Evolutionary conservation across 495 filamentous ascomycete species (phyloP).

Genomic region (Durotheca rogersii): DNA sequence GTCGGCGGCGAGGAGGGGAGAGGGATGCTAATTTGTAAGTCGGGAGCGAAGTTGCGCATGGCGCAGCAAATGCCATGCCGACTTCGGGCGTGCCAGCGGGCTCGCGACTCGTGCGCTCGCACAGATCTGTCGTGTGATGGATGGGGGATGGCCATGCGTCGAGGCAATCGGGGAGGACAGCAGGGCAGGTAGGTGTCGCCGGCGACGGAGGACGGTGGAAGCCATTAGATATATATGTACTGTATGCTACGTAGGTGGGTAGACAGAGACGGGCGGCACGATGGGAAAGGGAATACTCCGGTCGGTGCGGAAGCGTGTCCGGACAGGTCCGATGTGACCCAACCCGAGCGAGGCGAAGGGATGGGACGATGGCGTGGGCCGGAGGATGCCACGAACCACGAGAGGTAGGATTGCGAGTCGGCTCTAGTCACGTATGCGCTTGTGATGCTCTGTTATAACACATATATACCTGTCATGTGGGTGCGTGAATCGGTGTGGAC

Average conservation of each 20-base stretch:
- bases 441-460: too few relatives aligned
- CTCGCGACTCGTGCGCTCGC: constrained; percentile 16
- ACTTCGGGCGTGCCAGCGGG: too few relatives aligned
- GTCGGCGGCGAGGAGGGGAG: constrained; percentile 1
- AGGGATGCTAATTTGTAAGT: constrained; percentile 6
- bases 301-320: constrained; percentile 22
- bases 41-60: constrained; percentile 19
- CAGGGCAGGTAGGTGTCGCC: constrained; percentile 9
- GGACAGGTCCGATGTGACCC: constrained; percentile 25
- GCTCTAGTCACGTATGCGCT: too few relatives aligned
- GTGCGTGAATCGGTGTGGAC: too few relatives aligned
- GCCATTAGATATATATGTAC: constrained; percentile 14
- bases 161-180: constrained; percentile 23
- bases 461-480: too few relatives aligned
- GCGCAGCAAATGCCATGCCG: constrained; percentile 3
- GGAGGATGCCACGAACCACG: background rate
- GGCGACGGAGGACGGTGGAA: constrained; percentile 17
- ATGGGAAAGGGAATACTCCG: constrained; percentile 2
- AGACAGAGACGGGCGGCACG: background rate
- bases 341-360: constrained; percentile 15
- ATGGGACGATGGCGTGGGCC: too few relatives aligned
- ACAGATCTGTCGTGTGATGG: constrained; percentile 32
- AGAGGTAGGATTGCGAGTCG: too few relatives aligned
- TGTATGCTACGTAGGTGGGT: constrained; percentile 7
- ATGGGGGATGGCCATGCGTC: constrained; percentile 19